phyloP scores from a whole-genome alignment of 129 eudicot species.

The Smallanthus sonchifolius region DNA sequence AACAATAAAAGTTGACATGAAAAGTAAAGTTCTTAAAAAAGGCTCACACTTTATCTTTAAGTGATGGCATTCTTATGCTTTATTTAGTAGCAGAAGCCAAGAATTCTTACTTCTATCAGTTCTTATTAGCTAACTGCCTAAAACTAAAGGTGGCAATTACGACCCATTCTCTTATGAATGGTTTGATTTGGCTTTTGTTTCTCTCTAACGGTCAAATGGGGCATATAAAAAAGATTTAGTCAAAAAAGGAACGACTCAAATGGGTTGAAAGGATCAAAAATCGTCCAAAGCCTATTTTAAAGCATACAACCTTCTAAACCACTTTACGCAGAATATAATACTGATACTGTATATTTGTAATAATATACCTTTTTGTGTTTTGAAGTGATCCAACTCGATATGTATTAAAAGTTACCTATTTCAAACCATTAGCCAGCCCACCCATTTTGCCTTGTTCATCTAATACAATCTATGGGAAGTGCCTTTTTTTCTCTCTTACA shows the following conservation, averaged over 20 bases:
- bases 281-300: background rate
- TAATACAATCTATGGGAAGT: background rate
- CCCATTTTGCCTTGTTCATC: background rate
- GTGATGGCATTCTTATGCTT: slow-evolving; percentile 4
- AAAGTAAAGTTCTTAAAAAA: background rate
- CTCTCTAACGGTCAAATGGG: background rate
- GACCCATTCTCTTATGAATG: background rate
- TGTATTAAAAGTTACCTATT: background rate
- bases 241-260: background rate
- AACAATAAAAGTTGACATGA: background rate
- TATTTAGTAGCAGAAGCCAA: slow-evolving; percentile 7
- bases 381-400: background rate
- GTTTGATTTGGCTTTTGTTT: background rate
- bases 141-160: background rate
- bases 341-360: background rate
- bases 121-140: background rate
- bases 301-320: background rate
- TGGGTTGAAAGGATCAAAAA: background rate
- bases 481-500: background rate
- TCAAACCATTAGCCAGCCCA: background rate
- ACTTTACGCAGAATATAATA: background rate
- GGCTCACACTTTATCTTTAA: background rate
- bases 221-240: background rate
- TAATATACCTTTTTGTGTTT: background rate
- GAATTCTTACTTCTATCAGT: background rate